Evolutionary conservation across 164 flowering plant genomes (phyloP), one percentile per base, ranked within the genome.

Genomic region (Malania oleifera): DNA sequence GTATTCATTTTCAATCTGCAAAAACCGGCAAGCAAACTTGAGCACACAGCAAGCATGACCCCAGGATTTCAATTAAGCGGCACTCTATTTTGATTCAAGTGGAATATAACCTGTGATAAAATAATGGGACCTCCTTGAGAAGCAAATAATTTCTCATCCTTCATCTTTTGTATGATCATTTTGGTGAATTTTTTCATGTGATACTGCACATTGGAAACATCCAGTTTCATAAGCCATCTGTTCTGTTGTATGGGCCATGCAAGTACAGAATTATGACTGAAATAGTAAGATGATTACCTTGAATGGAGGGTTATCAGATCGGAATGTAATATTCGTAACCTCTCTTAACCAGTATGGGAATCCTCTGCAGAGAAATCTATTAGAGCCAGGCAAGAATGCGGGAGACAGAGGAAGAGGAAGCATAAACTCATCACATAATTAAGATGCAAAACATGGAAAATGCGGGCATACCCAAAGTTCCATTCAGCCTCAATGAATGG

Each of bases 1-100:
- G 66, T 95, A 95, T 69, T 95, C 97, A 51, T 95, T 95, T 60
- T 95, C 99, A 18, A 95, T 84, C 96, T 93, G 77, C 56, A 68
- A 22, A 1, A 28, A 7, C 27, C 10, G 15, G 37, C 37, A 47
- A 10, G 19, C 2, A 43, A 43, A 43, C 1, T 6, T 27, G 31
- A 2, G 18, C 12, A 44, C 6, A 5, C 18, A 44, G 5, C 9
- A 18, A 49, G 23, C 53, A 49, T 14, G 53, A 24, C 29, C 19
- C 19, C 22, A 1, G 26, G 7, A 14, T 28, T 14, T 2, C 23
- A 52, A 28, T 1, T 17, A 12, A 37, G 35, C 22, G 3, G 55
- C 26, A 5, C 22, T 18, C 26, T 6, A 20, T 20, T 20, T 46
- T 6, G 37, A 18, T 17, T 18, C 19, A 52, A 15, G 18, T 2